Evolutionary conservation across 345 rosid genomes (phyloP).

Genomic region (Gossypium thurberi): DNA sequence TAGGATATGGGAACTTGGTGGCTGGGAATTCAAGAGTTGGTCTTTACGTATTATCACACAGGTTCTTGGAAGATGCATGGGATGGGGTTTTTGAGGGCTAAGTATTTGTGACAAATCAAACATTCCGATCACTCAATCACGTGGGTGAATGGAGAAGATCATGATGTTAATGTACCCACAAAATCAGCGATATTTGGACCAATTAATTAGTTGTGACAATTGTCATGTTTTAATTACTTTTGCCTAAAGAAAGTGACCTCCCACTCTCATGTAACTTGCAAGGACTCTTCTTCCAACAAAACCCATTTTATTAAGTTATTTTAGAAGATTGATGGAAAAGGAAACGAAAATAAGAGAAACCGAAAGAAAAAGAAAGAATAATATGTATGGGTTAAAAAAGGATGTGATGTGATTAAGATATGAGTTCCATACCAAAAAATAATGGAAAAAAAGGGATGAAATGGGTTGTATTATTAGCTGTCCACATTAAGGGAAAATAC

Average conservation of each 20-base stretch:
- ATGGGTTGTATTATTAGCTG: background rate
- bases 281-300: background rate
- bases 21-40: background rate
- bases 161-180: background rate
- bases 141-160: background rate
- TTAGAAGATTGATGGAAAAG: background rate
- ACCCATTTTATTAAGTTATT: background rate
- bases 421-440: background rate
- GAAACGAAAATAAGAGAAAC: too few relatives aligned
- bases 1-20: background rate
- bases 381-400: background rate
- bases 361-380: background rate
- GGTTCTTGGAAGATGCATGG: background rate
- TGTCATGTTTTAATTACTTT: background rate
- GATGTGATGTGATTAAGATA: background rate
- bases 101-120: background rate
- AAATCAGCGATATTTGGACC: background rate
- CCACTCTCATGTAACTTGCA: background rate
- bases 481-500: background rate
- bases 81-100: background rate
- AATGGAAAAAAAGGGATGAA: background rate
- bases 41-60: background rate
- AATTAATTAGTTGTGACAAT: background rate
- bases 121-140: background rate
- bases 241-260: background rate